phyloP scores from a whole-genome alignment of 2,329 filamentous ascomycete species.

The Diplodia corticola region DNA sequence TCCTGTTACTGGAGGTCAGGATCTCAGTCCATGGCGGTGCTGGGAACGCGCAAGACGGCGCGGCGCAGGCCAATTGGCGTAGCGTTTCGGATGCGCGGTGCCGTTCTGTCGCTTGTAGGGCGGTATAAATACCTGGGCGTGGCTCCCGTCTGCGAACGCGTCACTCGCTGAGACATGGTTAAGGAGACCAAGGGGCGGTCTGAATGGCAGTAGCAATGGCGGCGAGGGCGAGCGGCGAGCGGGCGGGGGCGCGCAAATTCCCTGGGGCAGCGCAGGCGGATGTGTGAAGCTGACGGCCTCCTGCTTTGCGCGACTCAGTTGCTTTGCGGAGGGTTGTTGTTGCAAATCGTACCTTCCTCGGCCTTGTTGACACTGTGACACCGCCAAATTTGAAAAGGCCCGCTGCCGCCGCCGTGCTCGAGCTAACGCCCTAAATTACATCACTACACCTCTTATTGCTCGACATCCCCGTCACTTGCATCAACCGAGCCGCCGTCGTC shows the following conservation, averaged over 20 bases:
- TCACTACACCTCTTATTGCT: neutral
- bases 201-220: neutral
- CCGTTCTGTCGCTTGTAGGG: conserved; percentile 15
- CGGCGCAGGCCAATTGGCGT: conserved; percentile 14
- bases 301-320: conserved; percentile 16
- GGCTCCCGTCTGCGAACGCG: conserved; percentile 51
- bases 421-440: conserved; percentile 16
- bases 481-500: neutral
- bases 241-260: conserved; percentile 9
- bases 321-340: conserved; percentile 5
- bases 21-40: conserved; percentile 10
- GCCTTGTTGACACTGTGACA: conserved; percentile 7
- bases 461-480: neutral
- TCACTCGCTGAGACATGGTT: conserved; percentile 44
- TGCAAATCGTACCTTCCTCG: conserved; percentile 12
- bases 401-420: conserved; percentile 7
- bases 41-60: neutral
- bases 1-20: conserved; percentile 32
- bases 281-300: conserved; percentile 15
- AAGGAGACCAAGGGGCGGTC: conserved; percentile 3
- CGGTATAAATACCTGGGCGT: conserved; percentile 46
- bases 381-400: conserved; percentile 13
- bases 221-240: neutral
- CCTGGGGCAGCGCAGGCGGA: neutral
- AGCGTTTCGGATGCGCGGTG: conserved; percentile 3